Base-by-base conservation (phyloP, 352 stramenopile species). In the Globisporangium nagaii region DNA sequence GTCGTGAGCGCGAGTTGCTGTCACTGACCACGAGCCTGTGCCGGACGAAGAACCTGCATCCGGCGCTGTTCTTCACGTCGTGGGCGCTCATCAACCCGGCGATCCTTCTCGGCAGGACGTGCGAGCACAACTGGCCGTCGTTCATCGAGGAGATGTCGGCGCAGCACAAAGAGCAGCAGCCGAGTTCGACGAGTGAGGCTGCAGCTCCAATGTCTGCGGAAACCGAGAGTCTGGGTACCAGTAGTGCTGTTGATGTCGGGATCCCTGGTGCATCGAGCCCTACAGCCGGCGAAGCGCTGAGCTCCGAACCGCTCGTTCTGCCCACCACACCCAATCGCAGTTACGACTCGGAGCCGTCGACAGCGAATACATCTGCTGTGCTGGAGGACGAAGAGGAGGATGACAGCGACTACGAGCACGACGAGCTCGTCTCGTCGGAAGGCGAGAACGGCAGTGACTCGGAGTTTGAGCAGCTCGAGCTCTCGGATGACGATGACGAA, bases 401-500 rank as follows among this genome's bases (percentile, higher is more conserved):
- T 47, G 84, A 94, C 22, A 92, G 80, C 53, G 84, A 94, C 28
- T 94, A 88, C 58, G 84, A 94, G 53, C 78, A 81, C 24, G 84
- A 94, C 37, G 84, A 92, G 49, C 62, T 94, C 25, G 51, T 91
- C 12, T 88, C 79, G 9, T 92, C 84, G 0, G 79, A 86, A 9
- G 71, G 65, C 13, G 81, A 86, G 19, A 20, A 41, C 20, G 83
- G 74, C n/a, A 87, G 70, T 42, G 78, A 90, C 36, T 89, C 79
- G 0, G 82, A 91, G 8, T 89, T 86, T 48, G 82, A 92, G 63
- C 73, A 82, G 37, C 63, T 92, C 52, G 82, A 89, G 44, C 62
- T 93, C 15, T 84, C 64, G 1, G 82, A 93, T 41, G 73, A 81
- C 37, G 77, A 87, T 5, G 77, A 85, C 1, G 58, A 67, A 1